Conservation (phyloP, 2,329 filamentous ascomycete species). For the Talaromyces piceae region DNA sequence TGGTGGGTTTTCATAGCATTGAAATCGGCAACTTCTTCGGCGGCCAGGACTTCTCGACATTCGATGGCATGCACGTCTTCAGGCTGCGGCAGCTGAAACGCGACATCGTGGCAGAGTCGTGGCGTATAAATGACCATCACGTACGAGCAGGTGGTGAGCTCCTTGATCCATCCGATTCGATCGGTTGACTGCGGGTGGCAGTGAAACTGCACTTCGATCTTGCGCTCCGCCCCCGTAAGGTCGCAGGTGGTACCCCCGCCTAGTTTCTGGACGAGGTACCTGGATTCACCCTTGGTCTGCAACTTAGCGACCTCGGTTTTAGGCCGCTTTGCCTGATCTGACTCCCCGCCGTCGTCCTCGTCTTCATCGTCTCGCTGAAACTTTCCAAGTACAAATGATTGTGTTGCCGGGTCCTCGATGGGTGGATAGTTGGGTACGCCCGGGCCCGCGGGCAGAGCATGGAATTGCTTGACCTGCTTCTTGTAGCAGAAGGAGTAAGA, state of each 20-base stretch:
- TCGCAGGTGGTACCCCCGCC: constrained; percentile 77
- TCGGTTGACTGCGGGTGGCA: constrained; percentile 70
- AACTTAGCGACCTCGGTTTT: constrained; percentile 52
- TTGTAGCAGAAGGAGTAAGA: constrained; percentile 93
- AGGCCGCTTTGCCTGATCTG: constrained; percentile 21
- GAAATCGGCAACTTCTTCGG: constrained; percentile 47
- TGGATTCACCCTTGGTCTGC: constrained; percentile 73
- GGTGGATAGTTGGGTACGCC: constrained; percentile 63
- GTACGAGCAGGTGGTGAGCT: constrained; percentile 83
- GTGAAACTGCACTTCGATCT: constrained; percentile 71
- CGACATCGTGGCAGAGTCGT: constrained; percentile 76
- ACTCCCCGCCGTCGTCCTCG: constrained; percentile 22
- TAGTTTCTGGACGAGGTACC: constrained; percentile 78
- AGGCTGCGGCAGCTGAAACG: constrained; percentile 74
- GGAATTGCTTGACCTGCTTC: constrained; percentile 80
- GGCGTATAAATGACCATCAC: constrained; percentile 90
- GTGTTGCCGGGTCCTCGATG: constrained; percentile 65
- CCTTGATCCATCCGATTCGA: constrained; percentile 86
- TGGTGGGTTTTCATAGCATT: constrained; percentile 30
- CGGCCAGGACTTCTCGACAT: constrained; percentile 63
- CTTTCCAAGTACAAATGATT: constrained; percentile 69
- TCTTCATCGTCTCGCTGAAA: constrained; percentile 37
- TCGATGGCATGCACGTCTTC: constrained; percentile 68
- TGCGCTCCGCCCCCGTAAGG: constrained; percentile 70
- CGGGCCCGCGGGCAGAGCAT: constrained; percentile 65